These are phyloP conservation scores for Tylopilus rubrobrunneus DNA, from an alignment of 768 basidiomycete species.

Conservation along the genomic window DNA sequence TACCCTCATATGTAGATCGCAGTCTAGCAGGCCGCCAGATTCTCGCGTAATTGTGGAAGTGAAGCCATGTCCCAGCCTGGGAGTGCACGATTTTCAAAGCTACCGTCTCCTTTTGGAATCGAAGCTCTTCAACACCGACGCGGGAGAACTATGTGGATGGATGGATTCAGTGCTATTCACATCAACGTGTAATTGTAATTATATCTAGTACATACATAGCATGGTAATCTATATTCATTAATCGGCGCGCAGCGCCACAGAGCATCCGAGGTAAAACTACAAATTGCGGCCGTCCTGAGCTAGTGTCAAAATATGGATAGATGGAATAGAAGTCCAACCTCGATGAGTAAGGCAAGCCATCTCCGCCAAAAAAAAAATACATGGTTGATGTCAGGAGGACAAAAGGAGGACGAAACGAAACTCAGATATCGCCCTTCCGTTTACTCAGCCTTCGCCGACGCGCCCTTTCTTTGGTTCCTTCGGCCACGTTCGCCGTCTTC, in stretches of 20 bases:
- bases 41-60: conserved; percentile 30
- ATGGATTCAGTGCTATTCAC: neutral
- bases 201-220: neutral
- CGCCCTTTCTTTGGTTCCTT: conserved; percentile 21
- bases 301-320: conserved; percentile 4
- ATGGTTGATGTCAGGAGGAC: conserved; percentile 10
- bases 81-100: no score
- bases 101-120: neutral
- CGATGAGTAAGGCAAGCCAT: conserved; percentile 17
- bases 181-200: conserved; percentile 3
- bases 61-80: conserved; percentile 3
- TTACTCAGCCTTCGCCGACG: conserved; percentile 33
- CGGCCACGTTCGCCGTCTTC: conserved; percentile 14
- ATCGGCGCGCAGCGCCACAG: conserved; percentile 17
- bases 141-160: neutral
- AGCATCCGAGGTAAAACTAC: conserved; percentile 9
- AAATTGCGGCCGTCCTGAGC: conserved; percentile 11
- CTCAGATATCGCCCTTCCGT: conserved; percentile 27
- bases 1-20: conserved; percentile 23
- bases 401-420: conserved; percentile 9
- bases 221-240: conserved; percentile 1
- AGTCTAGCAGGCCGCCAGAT: conserved; percentile 9
- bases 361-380: conserved; percentile 15
- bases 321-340: conserved; percentile 18
- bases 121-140: neutral